Base-by-base conservation (phyloP, 2,329 filamentous ascomycete species). In the Intubia oerlemansii region DNA sequence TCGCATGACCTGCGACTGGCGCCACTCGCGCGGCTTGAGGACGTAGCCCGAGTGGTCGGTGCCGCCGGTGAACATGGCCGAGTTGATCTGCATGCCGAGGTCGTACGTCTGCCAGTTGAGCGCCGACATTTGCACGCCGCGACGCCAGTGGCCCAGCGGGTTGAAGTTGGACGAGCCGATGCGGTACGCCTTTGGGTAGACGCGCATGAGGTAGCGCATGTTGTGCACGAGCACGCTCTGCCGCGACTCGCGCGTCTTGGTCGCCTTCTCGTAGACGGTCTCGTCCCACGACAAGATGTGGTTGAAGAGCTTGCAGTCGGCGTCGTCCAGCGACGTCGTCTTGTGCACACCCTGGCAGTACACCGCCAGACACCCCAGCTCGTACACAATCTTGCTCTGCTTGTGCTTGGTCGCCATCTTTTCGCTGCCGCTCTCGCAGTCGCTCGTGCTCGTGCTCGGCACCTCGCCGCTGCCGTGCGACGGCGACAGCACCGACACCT, bases 91-190 rank as follows among this genome's bases (percentile, higher is more conserved):
- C 66, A 93, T 88, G 25, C 84, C 81, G 12, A 90, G 62, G 45
- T 95, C 88, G 44, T 90, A 93, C 0, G 84, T 95, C 52, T 98
- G 88, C 85, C 88, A 95, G 52, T 98, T 98, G 36, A 95, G 60
- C 1, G 88, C 88, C 10, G 78, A 82, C 85, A 98, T 95, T 51
- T 98, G 88, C 12, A 93, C 88, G 18, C 88, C 88, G 24, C 81
- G 73, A 29, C 85, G 73, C 88, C 88, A 98, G 46, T 88, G 91
- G 36, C 75, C 72, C 37, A 92, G 65, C 1, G 88, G 88, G 42
- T 93, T 82, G 44, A 93, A 95, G 52, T 98, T 98, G 41, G 76
- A 80, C 1, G 88, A 95, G 19, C 68, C 70, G 32, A 95, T 60
- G 17, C 88, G 75, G 40, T 69, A 72, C 21, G 68, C 73, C 31